These are phyloP conservation scores for Vanrija sp. DNA, from an alignment of 1,284 basidiomycete genomes.

Conservation along the genomic window DNA sequence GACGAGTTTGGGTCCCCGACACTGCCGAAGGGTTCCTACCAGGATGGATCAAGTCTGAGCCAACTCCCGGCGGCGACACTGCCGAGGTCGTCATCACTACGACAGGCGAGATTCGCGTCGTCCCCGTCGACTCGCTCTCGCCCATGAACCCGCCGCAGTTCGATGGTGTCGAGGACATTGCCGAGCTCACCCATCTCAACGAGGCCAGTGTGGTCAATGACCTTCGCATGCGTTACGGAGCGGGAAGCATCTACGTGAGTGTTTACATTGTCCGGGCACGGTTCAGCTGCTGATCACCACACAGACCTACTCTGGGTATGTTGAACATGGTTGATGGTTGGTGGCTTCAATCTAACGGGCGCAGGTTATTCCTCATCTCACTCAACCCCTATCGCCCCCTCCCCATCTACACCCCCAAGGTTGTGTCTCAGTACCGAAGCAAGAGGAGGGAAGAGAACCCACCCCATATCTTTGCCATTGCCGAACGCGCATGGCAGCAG, in stretches of 20 bases:
- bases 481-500: constrained; percentile 96
- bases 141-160: constrained; percentile 99
- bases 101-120: constrained; percentile 51
- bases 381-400: constrained; percentile 95
- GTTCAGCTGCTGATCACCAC: neutral
- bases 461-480: constrained; percentile 96
- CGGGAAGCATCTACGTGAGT: constrained; percentile 91
- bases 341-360: constrained; percentile 1
- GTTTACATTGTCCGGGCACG: neutral
- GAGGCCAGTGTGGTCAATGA: constrained; percentile 99
- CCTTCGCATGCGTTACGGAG: constrained; percentile 82
- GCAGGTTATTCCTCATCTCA: constrained; percentile 76
- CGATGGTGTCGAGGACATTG: constrained; percentile 96
- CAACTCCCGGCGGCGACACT: constrained; percentile 26
- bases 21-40: constrained; percentile 41
- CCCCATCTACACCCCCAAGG: constrained; percentile 88
- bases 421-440: constrained; percentile 87
- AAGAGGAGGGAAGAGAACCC: constrained; percentile 88
- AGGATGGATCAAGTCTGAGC: constrained; percentile 47
- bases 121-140: constrained; percentile 72
- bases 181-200: constrained; percentile 95
- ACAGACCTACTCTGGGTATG: constrained; percentile 49
- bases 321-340: neutral
- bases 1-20: constrained; percentile 48
- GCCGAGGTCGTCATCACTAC: constrained; percentile 45